Percentiles rank a stretch among this genome's conserved stretches.
phyloP scores from a whole-genome alignment of 1,139 yeast species.

The Geotrichum carabidarum region DNA sequence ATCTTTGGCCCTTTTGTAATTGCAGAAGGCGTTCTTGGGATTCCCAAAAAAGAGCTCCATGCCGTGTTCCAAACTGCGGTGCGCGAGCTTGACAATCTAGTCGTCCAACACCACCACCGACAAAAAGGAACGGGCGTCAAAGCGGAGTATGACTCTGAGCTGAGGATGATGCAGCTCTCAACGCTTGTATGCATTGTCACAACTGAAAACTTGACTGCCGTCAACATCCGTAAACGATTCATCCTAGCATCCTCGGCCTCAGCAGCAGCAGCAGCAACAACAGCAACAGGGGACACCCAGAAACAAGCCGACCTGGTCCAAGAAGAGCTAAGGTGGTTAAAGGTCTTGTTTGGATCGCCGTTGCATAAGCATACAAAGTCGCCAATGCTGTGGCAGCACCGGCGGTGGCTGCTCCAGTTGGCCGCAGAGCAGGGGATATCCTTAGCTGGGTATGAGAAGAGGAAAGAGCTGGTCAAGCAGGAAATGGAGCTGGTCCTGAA shows the following conservation, averaged over 20 bases:
- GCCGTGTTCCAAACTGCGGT: slow-evolving; percentile 16
- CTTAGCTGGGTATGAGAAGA: not conserved
- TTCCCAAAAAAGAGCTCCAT: slow-evolving; percentile 26
- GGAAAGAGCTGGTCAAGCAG: not conserved
- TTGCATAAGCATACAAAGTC: slow-evolving; percentile 38
- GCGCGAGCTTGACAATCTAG: not conserved
- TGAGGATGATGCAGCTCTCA: slow-evolving; percentile 17
- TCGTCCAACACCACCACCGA: not conserved
- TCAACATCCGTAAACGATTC: slow-evolving; percentile 33
- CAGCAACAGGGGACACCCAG: not conserved
- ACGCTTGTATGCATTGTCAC: slow-evolving; percentile 32
- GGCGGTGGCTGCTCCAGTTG: slow-evolving; percentile 31
- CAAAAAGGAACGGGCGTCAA: not conserved
- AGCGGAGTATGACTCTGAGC: not conserved
- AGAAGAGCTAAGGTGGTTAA: slow-evolving; percentile 31
- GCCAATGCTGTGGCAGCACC: slow-evolving; percentile 40
- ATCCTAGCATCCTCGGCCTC: slow-evolving; percentile 6
- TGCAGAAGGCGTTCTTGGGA: slow-evolving; percentile 27
- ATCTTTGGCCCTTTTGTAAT: slow-evolving; percentile 13
- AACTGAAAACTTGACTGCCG: slow-evolving; percentile 35
- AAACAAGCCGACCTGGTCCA: not conserved
- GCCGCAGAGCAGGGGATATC: too few relatives aligned
- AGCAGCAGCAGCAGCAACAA: not conserved
- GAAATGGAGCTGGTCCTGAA: slow-evolving; percentile 33
- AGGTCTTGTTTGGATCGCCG: slow-evolving; percentile 34